A percentile compares a stretch with the other conserved stretches of the same genome.
These are phyloP conservation scores for Didymellaceae sp. DNA, from an alignment of 2,329 filamentous ascomycete species.

Conservation along the genomic window DNA sequence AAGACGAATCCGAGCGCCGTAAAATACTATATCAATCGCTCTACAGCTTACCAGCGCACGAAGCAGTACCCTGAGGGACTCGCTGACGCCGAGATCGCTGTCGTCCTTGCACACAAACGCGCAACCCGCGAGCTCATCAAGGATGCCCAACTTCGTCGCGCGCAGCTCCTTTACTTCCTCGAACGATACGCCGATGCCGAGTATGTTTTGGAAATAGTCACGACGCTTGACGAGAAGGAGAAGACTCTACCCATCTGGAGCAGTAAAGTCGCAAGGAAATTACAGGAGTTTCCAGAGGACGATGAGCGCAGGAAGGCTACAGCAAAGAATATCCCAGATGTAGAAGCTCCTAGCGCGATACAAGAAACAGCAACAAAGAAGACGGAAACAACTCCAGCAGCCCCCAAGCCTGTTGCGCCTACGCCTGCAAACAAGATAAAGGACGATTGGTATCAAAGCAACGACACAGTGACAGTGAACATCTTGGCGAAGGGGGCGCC, in stretches of 20 bases:
- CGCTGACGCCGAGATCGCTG: slow-evolving; percentile 57
- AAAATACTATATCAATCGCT: slow-evolving; percentile 80
- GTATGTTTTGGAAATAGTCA: slow-evolving; percentile 68
- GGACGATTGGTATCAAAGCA: slow-evolving; percentile 73
- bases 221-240: slow-evolving; percentile 60
- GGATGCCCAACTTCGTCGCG: slow-evolving; percentile 82
- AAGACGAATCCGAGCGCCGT: slow-evolving; percentile 69
- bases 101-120: slow-evolving; percentile 72
- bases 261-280: slow-evolving; percentile 60
- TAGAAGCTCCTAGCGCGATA: slow-evolving; percentile 52
- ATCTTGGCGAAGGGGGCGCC: slow-evolving; percentile 70
- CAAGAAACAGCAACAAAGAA: slow-evolving; percentile 7
- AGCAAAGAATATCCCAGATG: slow-evolving; percentile 59
- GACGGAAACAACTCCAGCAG: slow-evolving; percentile 12
- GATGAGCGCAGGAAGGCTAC: slow-evolving; percentile 53
- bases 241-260: slow-evolving; percentile 65
- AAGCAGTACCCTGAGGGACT: slow-evolving; percentile 57
- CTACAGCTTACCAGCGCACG: slow-evolving; percentile 75
- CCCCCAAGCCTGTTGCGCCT: slow-evolving; percentile 34
- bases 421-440: slow-evolving; percentile 66
- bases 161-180: slow-evolving; percentile 73
- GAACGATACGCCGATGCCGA: slow-evolving; percentile 77
- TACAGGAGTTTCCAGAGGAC: slow-evolving; percentile 57
- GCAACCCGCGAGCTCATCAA: slow-evolving; percentile 77
- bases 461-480: slow-evolving; percentile 66